Evolutionary conservation across 257 asterid genomes (phyloP).

Genomic region (Nemophila menziesii): DNA sequence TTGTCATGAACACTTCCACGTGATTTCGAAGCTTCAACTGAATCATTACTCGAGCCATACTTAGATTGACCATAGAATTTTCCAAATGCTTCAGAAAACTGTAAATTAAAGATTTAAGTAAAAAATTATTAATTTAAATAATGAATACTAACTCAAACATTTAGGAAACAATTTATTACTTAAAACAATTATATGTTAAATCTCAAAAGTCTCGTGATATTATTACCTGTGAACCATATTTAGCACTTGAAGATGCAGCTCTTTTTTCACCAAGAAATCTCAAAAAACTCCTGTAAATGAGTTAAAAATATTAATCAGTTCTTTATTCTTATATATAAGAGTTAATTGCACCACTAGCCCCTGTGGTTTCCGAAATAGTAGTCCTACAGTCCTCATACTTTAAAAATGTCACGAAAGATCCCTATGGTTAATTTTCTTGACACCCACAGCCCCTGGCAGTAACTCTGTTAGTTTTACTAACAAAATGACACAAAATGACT

Average conservation of each 20-base stretch:
- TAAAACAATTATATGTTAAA: not conserved
- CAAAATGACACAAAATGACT: too few species aligned
- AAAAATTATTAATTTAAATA: not conserved
- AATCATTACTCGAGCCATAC: constrained; percentile 38
- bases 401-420: too few species aligned
- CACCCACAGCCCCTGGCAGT: too few species aligned
- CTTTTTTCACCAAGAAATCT: constrained; percentile 75
- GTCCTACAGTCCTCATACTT: too few species aligned
- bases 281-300: constrained; percentile 62
- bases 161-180: not conserved
- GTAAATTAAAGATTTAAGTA: constrained; percentile 12
- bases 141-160: not conserved
- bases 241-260: constrained; percentile 43
- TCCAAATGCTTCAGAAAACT: constrained; percentile 87
- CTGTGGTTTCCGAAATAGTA: too few species aligned
- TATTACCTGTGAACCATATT: constrained; percentile 80
- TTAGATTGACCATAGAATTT: constrained; percentile 78
- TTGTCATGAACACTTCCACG: constrained; percentile 59
- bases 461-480: too few species aligned
- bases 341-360: too few species aligned
- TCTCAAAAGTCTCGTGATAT: not conserved
- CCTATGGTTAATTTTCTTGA: too few species aligned
- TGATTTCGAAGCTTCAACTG: constrained; percentile 42
- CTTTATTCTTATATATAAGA: too few species aligned
- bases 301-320: constrained; percentile 10